Evolutionary conservation across 2,329 filamentous ascomycete genomes (phyloP).

Genomic region (Talaromyces atroroseus): DNA sequence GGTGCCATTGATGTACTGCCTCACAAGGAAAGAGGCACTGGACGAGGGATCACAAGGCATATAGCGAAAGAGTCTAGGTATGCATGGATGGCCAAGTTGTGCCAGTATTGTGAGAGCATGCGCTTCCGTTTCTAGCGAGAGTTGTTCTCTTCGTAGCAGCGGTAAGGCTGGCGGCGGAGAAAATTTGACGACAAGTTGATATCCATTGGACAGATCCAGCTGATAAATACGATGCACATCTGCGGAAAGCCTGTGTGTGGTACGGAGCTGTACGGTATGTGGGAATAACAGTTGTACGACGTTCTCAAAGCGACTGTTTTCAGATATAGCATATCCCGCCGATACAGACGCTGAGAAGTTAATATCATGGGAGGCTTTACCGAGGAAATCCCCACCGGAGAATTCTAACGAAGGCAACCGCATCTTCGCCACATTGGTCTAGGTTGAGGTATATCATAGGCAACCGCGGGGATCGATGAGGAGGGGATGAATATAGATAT

Average conservation of each 20-base stretch:
- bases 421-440: conserved; percentile 8
- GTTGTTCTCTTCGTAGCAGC: conserved; percentile 37
- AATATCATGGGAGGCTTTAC: conserved; percentile 10
- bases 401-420: conserved; percentile 11
- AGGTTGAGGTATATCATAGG: not conserved
- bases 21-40: conserved; percentile 32
- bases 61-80: conserved; percentile 36
- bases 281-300: conserved; percentile 30
- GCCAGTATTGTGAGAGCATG: conserved; percentile 32
- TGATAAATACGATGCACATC: conserved; percentile 33
- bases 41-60: conserved; percentile 24
- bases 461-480: not conserved
- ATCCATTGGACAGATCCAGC: conserved; percentile 34
- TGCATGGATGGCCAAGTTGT: conserved; percentile 27
- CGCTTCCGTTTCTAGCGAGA: conserved; percentile 37
- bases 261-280: conserved; percentile 25
- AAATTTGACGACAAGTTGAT: conserved; percentile 33
- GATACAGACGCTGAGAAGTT: conserved; percentile 6
- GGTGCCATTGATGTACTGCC: conserved; percentile 31
- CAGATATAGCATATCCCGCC: conserved; percentile 9
- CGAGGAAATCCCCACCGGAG: conserved; percentile 4
- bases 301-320: conserved; percentile 22
- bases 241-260: conserved; percentile 21
- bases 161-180: conserved; percentile 29
- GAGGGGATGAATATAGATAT: not conserved